Evolutionary conservation across 805 yeast species (phyloP).

Genomic region (Ogataea pini): DNA sequence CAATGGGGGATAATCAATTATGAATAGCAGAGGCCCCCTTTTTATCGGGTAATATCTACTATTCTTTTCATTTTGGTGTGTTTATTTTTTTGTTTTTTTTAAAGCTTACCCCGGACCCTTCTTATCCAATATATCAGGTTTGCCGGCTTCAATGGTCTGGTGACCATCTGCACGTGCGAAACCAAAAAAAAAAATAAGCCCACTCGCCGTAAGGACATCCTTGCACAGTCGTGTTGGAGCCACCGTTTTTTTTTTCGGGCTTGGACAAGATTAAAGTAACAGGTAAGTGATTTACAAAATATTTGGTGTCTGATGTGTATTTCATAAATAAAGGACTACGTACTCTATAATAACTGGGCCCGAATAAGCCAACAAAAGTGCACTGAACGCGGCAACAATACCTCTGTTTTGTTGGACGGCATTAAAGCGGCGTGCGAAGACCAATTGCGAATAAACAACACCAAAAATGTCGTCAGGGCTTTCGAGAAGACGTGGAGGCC

Average conservation of each 20-base stretch:
- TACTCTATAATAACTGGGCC: background rate
- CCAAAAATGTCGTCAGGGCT: slow-evolving; percentile 48
- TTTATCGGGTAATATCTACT: too few relatives aligned
- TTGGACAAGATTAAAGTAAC: slow-evolving; percentile 6
- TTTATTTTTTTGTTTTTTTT: too few relatives aligned
- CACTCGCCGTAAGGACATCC: background rate
- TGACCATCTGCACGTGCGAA: too few relatives aligned
- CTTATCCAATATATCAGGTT: background rate
- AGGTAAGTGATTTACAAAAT: slow-evolving; percentile 4
- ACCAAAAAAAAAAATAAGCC: too few relatives aligned
- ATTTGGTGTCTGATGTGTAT: slow-evolving; percentile 1
- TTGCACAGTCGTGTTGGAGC: slow-evolving; percentile 4
- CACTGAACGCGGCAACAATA: background rate
- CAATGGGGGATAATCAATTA: background rate
- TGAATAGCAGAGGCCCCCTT: background rate
- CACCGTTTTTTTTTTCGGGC: slow-evolving; percentile 6
- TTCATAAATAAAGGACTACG: background rate
- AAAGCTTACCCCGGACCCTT: background rate
- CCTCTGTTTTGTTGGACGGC: background rate
- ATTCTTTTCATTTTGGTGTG: too few relatives aligned
- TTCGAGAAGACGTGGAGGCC: slow-evolving; percentile 73
- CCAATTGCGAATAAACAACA: slow-evolving; percentile 6
- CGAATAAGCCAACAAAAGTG: background rate
- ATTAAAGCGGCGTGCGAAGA: background rate
- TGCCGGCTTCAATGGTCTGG: too few relatives aligned